Percentiles rank a stretch among this genome's conserved stretches.
Evolutionary conservation across 345 rosid species (phyloP).

Genomic region (Theobroma cacao): DNA sequence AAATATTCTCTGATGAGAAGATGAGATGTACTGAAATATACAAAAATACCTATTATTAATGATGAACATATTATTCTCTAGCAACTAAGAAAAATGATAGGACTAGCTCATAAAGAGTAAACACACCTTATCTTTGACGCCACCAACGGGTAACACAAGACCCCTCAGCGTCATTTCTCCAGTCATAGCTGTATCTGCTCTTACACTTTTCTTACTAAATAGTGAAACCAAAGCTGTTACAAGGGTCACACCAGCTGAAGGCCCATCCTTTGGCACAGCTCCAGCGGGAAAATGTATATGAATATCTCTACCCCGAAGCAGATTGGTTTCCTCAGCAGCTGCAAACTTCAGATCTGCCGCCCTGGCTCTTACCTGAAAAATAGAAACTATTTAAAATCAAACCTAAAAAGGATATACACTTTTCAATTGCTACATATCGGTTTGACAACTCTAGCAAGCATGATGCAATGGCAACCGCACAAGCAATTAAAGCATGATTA

Average conservation of each 20-base stretch:
- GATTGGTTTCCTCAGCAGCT: slow-evolving; percentile 52
- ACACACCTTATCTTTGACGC: slow-evolving; percentile 89
- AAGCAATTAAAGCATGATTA: neutral
- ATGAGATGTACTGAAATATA: neutral
- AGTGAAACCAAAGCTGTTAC: slow-evolving; percentile 94
- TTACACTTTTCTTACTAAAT: slow-evolving; percentile 73
- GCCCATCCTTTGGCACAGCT: slow-evolving; percentile 98
- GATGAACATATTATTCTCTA: neutral
- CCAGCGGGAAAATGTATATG: slow-evolving; percentile 99
- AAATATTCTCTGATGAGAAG: neutral
- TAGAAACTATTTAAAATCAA: slow-evolving; percentile 13
- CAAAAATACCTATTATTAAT: neutral
- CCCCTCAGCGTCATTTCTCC: slow-evolving; percentile 99
- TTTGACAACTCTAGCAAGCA: neutral
- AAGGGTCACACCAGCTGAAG: slow-evolving; percentile 97
- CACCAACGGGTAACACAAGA: slow-evolving; percentile 96
- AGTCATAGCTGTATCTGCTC: slow-evolving; percentile 99
- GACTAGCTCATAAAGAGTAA: neutral
- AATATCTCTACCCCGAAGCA: slow-evolving; percentile 84
- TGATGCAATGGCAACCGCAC: neutral
- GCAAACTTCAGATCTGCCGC: slow-evolving; percentile 80
- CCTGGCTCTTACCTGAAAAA: slow-evolving; percentile 82
- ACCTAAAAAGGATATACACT: neutral
- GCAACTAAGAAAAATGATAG: slow-evolving; percentile 4
- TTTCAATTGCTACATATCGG: neutral